phyloP scores from a whole-genome alignment of 2,329 filamentous ascomycete genomes.

The Phyllosticta citribraziliensis region DNA sequence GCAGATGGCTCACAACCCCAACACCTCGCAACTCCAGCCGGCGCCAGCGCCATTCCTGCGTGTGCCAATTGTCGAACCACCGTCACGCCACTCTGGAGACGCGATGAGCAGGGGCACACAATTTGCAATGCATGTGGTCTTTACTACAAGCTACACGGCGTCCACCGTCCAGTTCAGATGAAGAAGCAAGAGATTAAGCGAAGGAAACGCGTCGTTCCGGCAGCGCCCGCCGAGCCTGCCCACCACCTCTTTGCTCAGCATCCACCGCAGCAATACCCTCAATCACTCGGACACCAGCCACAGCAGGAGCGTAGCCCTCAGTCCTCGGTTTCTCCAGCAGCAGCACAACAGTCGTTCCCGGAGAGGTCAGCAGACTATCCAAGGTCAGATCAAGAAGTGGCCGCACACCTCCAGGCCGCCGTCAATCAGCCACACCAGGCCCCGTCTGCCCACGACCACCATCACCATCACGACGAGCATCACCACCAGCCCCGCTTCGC shows the following conservation, averaged over 20 bases:
- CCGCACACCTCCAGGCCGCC: conserved; percentile 6
- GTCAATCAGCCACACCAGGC: background rate
- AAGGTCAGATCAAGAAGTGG: conserved; percentile 6
- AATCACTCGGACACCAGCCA: background rate
- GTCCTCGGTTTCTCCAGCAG: background rate
- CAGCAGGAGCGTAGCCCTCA: conserved; percentile 6
- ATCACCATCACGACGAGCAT: background rate
- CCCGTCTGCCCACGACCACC: background rate
- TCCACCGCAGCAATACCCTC: conserved; percentile 4
- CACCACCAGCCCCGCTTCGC: conserved; percentile 1
- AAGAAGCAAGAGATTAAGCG: conserved; percentile 97
- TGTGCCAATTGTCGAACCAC: conserved; percentile 97
- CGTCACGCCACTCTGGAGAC: conserved; percentile 89
- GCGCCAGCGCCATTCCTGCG: conserved; percentile 62
- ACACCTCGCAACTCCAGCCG: conserved; percentile 23
- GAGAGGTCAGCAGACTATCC: conserved; percentile 3
- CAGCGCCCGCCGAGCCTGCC: conserved; percentile 25
- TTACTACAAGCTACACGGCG: conserved; percentile 92
- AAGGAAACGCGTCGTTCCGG: conserved; percentile 72
- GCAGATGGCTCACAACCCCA: conserved; percentile 14
- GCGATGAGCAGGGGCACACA: conserved; percentile 88
- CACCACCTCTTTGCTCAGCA: conserved; percentile 8
- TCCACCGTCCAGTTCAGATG: conserved; percentile 93
- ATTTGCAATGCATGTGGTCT: conserved; percentile 91
- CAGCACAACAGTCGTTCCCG: conserved; percentile 4